A percentile compares a stretch with the other conserved stretches of the same genome.
Conservation (phyloP, 495 filamentous ascomycete genomes). For the Hyaloscypha hepaticicola region DNA sequence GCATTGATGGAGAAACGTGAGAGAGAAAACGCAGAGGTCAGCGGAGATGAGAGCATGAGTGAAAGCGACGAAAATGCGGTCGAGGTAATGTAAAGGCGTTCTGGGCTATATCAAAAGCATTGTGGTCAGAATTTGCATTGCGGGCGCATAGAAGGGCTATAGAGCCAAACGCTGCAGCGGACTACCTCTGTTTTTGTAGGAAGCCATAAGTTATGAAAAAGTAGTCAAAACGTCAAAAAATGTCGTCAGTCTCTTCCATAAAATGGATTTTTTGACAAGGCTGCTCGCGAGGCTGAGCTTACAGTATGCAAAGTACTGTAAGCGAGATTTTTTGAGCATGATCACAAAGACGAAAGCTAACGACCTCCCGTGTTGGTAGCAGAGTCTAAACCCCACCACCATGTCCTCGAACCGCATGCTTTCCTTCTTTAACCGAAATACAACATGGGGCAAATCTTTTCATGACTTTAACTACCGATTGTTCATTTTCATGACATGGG, state of each 20-base stretch:
- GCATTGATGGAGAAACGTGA: slow-evolving; percentile 99
- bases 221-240: not conserved
- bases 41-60: slow-evolving; percentile 90
- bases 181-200: not conserved
- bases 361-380: not conserved
- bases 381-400: not conserved
- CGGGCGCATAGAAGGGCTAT: slow-evolving; percentile 26
- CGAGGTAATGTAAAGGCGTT: slow-evolving; percentile 30
- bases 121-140: slow-evolving; percentile 31
- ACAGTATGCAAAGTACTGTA: not conserved
- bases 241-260: not conserved
- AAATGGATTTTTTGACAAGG: not conserved
- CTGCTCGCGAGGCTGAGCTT: slow-evolving; percentile 15
- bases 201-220: not conserved
- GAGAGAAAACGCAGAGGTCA: slow-evolving; percentile 95
- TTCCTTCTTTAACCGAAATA: slow-evolving; percentile 9
- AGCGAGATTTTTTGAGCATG: not conserved
- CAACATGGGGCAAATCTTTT: slow-evolving; percentile 24
- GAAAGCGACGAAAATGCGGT: slow-evolving; percentile 78
- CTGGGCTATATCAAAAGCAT: slow-evolving; percentile 26
- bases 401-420: slow-evolving; percentile 21
- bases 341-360: not conserved
- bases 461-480: slow-evolving; percentile 44
- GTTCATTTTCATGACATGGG: slow-evolving; percentile 55
- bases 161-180: not conserved